Conservation (phyloP, 768 basidiomycete species). For the Leucosporidium creatinivorum region DNA sequence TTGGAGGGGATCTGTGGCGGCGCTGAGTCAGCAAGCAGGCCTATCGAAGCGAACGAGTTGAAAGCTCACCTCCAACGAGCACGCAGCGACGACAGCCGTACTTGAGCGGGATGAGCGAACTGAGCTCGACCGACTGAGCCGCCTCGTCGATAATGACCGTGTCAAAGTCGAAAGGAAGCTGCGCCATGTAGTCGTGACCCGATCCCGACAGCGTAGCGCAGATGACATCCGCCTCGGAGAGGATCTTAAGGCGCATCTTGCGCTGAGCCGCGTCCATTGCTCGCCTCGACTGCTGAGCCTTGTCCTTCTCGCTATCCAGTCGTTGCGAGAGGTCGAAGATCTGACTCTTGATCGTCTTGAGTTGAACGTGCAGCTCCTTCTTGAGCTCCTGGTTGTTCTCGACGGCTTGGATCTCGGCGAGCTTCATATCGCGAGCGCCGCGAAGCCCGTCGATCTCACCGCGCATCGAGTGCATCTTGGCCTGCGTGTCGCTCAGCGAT, state of each 20-base stretch:
- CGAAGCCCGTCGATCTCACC: conserved; percentile 66
- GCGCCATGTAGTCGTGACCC: conserved; percentile 76
- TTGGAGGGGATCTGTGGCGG: conserved; percentile 51
- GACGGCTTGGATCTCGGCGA: conserved; percentile 53
- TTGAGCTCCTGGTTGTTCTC: conserved; percentile 55
- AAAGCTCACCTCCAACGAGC: conserved; percentile 72
- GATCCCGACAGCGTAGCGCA: conserved; percentile 89
- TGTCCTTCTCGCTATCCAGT: conserved; percentile 71
- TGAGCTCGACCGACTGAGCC: conserved; percentile 90
- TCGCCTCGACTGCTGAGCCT: conserved; percentile 69
- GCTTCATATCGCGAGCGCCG: conserved; percentile 53
- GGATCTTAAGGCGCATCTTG: conserved; percentile 63
- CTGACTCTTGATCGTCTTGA: conserved; percentile 57
- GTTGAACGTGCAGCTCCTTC: conserved; percentile 60
- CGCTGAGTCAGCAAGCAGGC: too few species aligned
- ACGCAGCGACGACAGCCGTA: conserved; percentile 75
- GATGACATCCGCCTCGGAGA: conserved; percentile 83
- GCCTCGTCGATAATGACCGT: conserved; percentile 97
- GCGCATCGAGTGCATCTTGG: conserved; percentile 52
- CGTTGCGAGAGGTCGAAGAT: conserved; percentile 59
- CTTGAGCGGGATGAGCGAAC: conserved; percentile 88
- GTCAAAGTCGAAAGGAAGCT: conserved; percentile 67
- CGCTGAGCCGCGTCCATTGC: conserved; percentile 75
- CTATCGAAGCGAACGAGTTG: neutral
- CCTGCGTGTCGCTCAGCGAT: conserved; percentile 48